Conservation (phyloP, 805 yeast genomes). For the Maudiozyma serrabonitensis region DNA sequence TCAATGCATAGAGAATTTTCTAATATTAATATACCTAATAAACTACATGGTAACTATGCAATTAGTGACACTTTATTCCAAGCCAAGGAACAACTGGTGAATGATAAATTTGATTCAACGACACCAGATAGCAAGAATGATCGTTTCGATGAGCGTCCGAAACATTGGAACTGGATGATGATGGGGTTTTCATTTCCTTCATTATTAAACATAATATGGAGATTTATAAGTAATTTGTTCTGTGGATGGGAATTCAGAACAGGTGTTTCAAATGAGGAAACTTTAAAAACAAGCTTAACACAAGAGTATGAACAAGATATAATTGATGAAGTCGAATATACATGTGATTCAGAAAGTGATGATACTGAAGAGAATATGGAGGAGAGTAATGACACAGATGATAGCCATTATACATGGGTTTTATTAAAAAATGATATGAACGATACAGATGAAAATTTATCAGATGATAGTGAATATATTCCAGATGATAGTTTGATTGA, state of each 20-base stretch:
- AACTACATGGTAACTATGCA: slow-evolving; percentile 9
- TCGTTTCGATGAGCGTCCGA: not conserved
- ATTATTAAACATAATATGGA: no score
- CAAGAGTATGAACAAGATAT: not conserved
- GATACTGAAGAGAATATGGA: not conserved
- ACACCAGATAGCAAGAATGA: not conserved
- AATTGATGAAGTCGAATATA: not conserved
- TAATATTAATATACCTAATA: slow-evolving; percentile 11
- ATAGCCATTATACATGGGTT: not conserved
- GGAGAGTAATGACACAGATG: not conserved
- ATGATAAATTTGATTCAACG: not conserved
- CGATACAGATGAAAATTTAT: not conserved
- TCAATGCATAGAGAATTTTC: slow-evolving; percentile 24
- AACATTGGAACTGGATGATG: no score
- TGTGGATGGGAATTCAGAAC: no score
- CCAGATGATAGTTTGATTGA: not conserved
- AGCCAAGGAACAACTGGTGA: not conserved
- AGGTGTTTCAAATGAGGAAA: no score
- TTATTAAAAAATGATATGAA: not conserved
- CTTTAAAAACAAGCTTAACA: no score
- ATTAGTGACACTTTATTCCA: slow-evolving; percentile 4
- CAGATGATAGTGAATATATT: slow-evolving; percentile 1
- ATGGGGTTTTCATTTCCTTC: no score
- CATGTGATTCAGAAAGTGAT: not conserved
- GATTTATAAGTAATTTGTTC: no score